Evolutionary conservation across 192 early-diverging fungal genomes (phyloP), one percentile per base, ranked within the genome.

Genomic region (Umbelopsis ramanniana): DNA sequence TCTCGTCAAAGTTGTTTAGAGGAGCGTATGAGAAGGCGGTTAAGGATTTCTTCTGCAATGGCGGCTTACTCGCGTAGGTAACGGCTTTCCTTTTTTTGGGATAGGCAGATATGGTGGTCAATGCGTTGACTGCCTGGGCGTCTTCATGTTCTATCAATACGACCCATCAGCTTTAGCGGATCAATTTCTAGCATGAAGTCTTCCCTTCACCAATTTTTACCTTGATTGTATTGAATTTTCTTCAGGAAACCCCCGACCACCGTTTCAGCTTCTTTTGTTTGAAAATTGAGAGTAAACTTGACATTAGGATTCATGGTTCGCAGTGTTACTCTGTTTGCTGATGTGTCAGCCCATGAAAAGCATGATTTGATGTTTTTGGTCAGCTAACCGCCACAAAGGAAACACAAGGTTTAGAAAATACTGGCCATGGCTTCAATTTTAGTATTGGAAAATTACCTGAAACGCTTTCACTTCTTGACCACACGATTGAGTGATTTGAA

Each of bases 311-410:
- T 63, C 57, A 63, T 22, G 0, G 57, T 63, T 26, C 26, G 23
- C 11, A 63, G 33, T 5, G 57, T 63, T 19, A 63, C 57, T 63
- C 33, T 63, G 17, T 63, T 63, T 29, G 57, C 57, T 17, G 33
- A 6, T 1, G 57, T 37, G 19, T 37, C 33, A 6, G 26, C 26
- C 57, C 57, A 63, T n/a, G 57, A 63, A 63, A 37, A 63, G 14
- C 57, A 63, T 4, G 26, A 22, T 63, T 63, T 63, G 57, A 63
- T 63, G 17, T 63, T 63, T 29, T 63, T 63, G 12, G 29, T 63
- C 14, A 63, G 35, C 57, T 63, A 29, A 29, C 48, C 1, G 40
- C 40, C 40, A 43, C 40, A 43, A 43, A 17, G 5, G 48, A 50
- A 17, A 46, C 46, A 46, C 29, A 29, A 29, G 29, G 29, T 29